Percentiles rank a stretch among this genome's conserved stretches.
Evolutionary conservation across 768 basidiomycete genomes (phyloP).

Genomic region (Russula foetens): DNA sequence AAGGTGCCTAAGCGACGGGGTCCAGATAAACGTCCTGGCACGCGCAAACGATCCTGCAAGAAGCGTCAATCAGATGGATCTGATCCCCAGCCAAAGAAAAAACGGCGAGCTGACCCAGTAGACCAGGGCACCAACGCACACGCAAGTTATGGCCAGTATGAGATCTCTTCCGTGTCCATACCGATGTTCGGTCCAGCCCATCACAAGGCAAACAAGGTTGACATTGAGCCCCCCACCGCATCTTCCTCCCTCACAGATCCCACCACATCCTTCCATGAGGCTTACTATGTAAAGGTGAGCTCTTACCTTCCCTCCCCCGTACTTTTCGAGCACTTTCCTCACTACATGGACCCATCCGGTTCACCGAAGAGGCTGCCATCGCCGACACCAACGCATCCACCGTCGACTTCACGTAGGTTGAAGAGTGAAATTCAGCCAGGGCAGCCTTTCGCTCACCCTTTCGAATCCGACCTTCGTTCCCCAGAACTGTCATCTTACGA

Average conservation of each 20-base stretch:
- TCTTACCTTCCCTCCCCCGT: not conserved
- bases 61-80: slow-evolving; percentile 57
- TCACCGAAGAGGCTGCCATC: slow-evolving; percentile 16
- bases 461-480: slow-evolving; percentile 19
- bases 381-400: not conserved
- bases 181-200: slow-evolving; percentile 4
- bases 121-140: slow-evolving; percentile 3
- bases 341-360: not conserved
- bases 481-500: slow-evolving; percentile 8
- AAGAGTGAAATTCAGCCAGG: slow-evolving; percentile 19
- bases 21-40: slow-evolving; percentile 81
- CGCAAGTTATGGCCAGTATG: slow-evolving; percentile 8
- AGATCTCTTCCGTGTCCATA: slow-evolving; percentile 7
- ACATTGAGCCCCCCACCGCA: slow-evolving; percentile 1
- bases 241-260: not conserved
- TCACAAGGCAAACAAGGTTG: slow-evolving; percentile 3
- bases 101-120: slow-evolving; percentile 24
- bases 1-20: slow-evolving; percentile 73
- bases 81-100: slow-evolving; percentile 29
- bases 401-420: slow-evolving; percentile 14
- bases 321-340: not conserved
- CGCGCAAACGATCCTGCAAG: slow-evolving; percentile 78
- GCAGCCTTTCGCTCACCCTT: slow-evolving; percentile 25
- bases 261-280: slow-evolving; percentile 2
- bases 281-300: slow-evolving; percentile 17